phyloP scores from a whole-genome alignment of 2,329 filamentous ascomycete genomes.

The Ascochyta clinopodiicola region DNA sequence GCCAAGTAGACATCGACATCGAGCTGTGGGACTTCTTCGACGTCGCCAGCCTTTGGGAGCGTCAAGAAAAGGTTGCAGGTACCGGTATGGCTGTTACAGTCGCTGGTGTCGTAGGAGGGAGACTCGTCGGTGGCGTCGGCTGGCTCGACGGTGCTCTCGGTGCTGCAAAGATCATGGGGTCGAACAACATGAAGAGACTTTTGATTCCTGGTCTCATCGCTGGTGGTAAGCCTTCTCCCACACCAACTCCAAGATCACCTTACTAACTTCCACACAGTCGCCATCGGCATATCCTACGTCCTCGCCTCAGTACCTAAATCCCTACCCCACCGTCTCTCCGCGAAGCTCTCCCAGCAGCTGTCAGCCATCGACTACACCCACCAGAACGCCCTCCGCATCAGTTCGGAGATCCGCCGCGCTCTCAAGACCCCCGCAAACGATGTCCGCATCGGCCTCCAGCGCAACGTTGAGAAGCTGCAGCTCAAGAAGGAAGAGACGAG shows the following conservation, averaged over 20 bases:
- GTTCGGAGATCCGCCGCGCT: constrained; percentile 84
- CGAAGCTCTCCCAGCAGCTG: constrained; percentile 84
- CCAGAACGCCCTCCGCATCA: constrained; percentile 82
- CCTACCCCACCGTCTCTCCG: constrained; percentile 81
- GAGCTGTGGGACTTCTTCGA: constrained; percentile 96
- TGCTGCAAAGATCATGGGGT: constrained; percentile 79
- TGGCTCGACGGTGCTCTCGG: constrained; percentile 90
- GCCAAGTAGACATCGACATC: constrained; percentile 85
- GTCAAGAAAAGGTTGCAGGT: constrained; percentile 92
- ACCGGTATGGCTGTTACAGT: constrained; percentile 95
- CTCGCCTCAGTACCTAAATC: constrained; percentile 87
- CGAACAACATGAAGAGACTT: constrained; percentile 79
- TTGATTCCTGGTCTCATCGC: constrained; percentile 80
- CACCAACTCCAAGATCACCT: not conserved
- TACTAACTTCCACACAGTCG: constrained; percentile 57
- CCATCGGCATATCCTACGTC: constrained; percentile 79
- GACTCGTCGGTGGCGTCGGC: constrained; percentile 80
- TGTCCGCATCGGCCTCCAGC: constrained; percentile 81
- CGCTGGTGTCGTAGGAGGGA: constrained; percentile 81
- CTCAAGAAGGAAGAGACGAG: constrained; percentile 81
- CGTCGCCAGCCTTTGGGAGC: constrained; percentile 78
- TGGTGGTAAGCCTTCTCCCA: constrained; percentile 68
- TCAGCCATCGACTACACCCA: constrained; percentile 90
- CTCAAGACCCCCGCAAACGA: constrained; percentile 87
- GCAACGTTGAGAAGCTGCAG: constrained; percentile 80